phyloP scores from a whole-genome alignment of 805 yeast species.

The Sugiyamaella marilandica region DNA sequence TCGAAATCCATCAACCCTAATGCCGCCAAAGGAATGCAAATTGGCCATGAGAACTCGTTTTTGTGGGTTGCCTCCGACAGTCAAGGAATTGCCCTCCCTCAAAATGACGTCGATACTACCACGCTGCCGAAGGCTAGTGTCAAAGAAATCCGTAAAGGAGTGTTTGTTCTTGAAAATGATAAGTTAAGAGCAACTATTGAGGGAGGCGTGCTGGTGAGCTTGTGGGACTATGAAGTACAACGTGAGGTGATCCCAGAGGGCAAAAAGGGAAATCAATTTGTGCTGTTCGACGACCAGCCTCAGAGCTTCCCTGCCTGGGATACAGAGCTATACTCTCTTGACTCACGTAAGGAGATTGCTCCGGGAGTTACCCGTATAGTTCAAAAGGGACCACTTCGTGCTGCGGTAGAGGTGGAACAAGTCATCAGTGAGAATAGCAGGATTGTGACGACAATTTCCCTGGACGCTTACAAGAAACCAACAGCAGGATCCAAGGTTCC shows the following conservation, averaged over 20 bases:
- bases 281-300: conserved; percentile 86
- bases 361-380: conserved; percentile 38
- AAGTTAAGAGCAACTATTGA: conserved; percentile 54
- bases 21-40: background rate
- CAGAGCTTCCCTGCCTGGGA: conserved; percentile 96
- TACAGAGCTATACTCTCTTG: conserved; percentile 83
- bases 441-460: conserved; percentile 63
- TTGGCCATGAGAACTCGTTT: background rate
- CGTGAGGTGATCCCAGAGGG: conserved; percentile 65
- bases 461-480: conserved; percentile 46
- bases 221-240: conserved; percentile 53
- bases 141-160: conserved; percentile 37
- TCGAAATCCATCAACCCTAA: background rate
- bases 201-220: conserved; percentile 59
- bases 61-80: conserved; percentile 3
- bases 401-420: conserved; percentile 59
- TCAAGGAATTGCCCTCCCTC: conserved; percentile 14
- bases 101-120: background rate
- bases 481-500: conserved; percentile 25
- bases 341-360: conserved; percentile 53
- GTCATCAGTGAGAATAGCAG: conserved; percentile 52
- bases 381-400: conserved; percentile 53
- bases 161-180: conserved; percentile 54
- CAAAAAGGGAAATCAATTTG: conserved; percentile 71
- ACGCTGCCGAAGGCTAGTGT: conserved; percentile 39